Evolutionary conservation across 306 rosid species (phyloP), one percentile per base, ranked within the genome.

Genomic region (Prunus kanzakura): DNA sequence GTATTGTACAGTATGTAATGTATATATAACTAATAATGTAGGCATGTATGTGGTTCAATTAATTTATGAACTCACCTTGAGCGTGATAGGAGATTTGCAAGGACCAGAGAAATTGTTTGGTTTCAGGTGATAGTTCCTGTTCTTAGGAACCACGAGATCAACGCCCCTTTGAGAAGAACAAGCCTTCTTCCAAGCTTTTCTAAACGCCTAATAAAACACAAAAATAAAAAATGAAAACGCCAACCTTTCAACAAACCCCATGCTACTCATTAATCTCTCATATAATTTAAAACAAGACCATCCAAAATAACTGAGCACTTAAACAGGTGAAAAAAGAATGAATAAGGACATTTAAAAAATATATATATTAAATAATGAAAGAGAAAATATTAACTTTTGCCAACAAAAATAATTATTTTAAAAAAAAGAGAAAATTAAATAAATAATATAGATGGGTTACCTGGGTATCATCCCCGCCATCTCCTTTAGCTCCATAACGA

Each of bases 91-190:
- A 74, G 87, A 81, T 57, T 70, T 78, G 79, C 96, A 93, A 78
- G 97, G 96, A 32, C 97, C 97, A 19, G 94, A 83, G 65, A 93
- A 93, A 18, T 30, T 86, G 23, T 87, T 82, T 60, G 93, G 90
- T 81, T 87, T 93, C 43, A 93, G 83, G 72, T 79, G 72, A 81
- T 87, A 93, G 23, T 27, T 82, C 11, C 61, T 80, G 3, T 69
- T 54, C 55, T 25, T 4, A 51, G 97, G 94, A 18, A 93, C 93
- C 71, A 87, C 76, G 57, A 91, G 79, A 78, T 52, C 67, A 78
- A 43, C 78, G 45, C 50, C 73, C 19, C 71, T 74, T 52, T 43
- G 43, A 32, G 94, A 83, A 57, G 85, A 87, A 77, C 97, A 93
- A 54, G 91, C 92, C 56, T 56, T 67, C 22, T 74, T 56, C 97